Evolutionary conservation across 73 alveolate species (phyloP).

Genomic region (Tetrahymena borealis): DNA sequence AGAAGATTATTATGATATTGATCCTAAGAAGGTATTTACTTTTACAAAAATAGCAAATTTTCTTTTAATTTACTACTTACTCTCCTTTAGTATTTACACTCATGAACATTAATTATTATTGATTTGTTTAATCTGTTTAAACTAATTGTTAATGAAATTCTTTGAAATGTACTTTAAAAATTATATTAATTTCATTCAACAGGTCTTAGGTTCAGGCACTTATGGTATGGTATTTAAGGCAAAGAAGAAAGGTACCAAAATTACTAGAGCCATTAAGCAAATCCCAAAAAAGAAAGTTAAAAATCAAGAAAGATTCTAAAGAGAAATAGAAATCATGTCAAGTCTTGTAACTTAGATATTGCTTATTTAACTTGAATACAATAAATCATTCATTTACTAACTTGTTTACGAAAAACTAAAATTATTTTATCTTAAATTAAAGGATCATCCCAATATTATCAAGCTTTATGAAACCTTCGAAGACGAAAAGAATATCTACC

Average conservation of each 20-base stretch:
- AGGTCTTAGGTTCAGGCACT: constrained; percentile 38
- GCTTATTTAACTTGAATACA: too few relatives aligned
- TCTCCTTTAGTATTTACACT: too few relatives aligned
- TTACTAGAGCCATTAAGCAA: constrained; percentile 68
- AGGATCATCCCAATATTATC: constrained; percentile 77
- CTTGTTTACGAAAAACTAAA: neutral
- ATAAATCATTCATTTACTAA: too few relatives aligned
- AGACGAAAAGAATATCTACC: constrained; percentile 42
- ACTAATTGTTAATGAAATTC: neutral
- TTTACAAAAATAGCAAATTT: neutral
- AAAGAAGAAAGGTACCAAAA: constrained; percentile 23
- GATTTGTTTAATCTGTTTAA: too few relatives aligned
- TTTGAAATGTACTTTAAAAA: neutral
- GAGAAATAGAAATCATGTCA: constrained; percentile 53
- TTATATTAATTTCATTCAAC: neutral
- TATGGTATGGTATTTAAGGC: constrained; percentile 42
- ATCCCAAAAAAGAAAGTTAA: constrained; percentile 80
- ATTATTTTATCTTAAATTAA: neutral
- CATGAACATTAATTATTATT: too few relatives aligned
- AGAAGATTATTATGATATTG: constrained; percentile 34
- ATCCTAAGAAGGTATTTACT: constrained; percentile 23
- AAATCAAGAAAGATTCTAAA: constrained; percentile 50
- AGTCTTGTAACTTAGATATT: constrained; percentile 30
- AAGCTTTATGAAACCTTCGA: constrained; percentile 70
- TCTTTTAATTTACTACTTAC: too few relatives aligned